Conservation (phyloP, 805 yeast genomes). For the Cyberlindnera mississippiensis region DNA sequence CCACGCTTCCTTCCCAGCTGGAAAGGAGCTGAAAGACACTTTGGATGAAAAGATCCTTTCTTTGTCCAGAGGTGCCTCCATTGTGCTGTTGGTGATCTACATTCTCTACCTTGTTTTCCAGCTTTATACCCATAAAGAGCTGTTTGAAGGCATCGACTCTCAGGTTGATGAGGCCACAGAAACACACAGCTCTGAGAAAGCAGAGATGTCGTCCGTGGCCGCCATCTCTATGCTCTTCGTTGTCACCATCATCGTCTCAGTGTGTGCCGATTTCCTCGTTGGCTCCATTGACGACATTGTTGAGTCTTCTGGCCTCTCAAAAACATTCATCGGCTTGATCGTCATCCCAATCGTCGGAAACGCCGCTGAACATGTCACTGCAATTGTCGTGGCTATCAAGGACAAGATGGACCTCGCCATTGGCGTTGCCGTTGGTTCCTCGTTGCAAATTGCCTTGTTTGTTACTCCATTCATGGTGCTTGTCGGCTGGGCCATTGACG, state of each 20-base stretch:
- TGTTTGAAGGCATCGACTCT: constrained; percentile 59
- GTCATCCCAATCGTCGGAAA: constrained; percentile 96
- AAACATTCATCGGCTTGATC: constrained; percentile 92
- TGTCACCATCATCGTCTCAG: constrained; percentile 75
- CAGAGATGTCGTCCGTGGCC: constrained; percentile 45
- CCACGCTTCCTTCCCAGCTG: constrained; percentile 64
- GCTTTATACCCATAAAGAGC: constrained; percentile 73
- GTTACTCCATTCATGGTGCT: constrained; percentile 94
- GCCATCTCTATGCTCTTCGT: constrained; percentile 51
- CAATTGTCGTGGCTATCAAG: constrained; percentile 89
- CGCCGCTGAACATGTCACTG: constrained; percentile 98
- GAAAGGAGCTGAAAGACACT: constrained; percentile 30
- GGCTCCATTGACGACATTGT: constrained; percentile 92
- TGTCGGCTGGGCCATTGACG: constrained; percentile 87
- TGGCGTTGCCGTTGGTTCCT: constrained; percentile 95
- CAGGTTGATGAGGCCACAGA: constrained; percentile 34
- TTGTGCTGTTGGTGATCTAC: constrained; percentile 74
- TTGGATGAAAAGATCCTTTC: constrained; percentile 50
- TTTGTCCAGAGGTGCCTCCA: constrained; percentile 81
- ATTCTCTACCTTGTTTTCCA: constrained; percentile 81
- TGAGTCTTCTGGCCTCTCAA: constrained; percentile 76
- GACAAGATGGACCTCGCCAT: constrained; percentile 97
- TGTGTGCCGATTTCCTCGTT: constrained; percentile 91
- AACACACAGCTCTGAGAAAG: constrained; percentile 21
- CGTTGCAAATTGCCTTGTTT: constrained; percentile 91